Evolutionary conservation across 2,329 filamentous ascomycete genomes (phyloP), one percentile per base, ranked within the genome.

Genomic region (Dendrostoma leiphaemia): DNA sequence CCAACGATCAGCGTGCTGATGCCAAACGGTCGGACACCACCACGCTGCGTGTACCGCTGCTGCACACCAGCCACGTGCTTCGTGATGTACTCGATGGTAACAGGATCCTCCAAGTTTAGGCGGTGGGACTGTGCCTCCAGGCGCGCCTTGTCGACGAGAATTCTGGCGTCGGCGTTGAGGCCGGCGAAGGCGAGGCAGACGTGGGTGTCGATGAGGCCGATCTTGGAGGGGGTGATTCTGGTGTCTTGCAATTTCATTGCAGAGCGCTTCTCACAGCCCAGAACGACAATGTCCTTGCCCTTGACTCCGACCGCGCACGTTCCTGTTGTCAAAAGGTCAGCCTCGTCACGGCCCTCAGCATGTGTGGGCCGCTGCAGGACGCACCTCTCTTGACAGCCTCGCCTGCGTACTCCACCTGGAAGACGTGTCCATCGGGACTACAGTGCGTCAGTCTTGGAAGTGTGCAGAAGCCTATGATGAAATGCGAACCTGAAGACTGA

Each of bases 161-260:
- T 99, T 70, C 94, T 86, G 66, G 95, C 94, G 76, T 99, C 94
- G 71, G 94, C 94, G 74, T 99, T 99, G 64, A 99, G 82, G 56
- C 94, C 94, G 60, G 94, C 94, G 66, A 99, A 99, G 61, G 94
- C 94, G 62, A 99, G 89, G 71, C 92, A 95, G 67, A 96, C 92
- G 75, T 99, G 94, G 68, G 86, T 90, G 74, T 99, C 94, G 69
- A 99, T 85, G 62, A 97, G 85, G 65, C 92, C 91, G 73, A 99
- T 97, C 82, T 99, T 99, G 64, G 94, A 97, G 12, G 94, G 94
- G 28, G 94, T 99, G 74, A 99, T 99, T 71, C 94, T 89, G 55
- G 95, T 99, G 75, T 99, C 94, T 82, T 99, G 94, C 58, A 99
- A 86, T 79, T 99, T 99, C 89, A 99, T 97, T 31, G 94, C 94